Conservation (phyloP, 2,329 filamentous ascomycete genomes). For the Eutypa lata region DNA sequence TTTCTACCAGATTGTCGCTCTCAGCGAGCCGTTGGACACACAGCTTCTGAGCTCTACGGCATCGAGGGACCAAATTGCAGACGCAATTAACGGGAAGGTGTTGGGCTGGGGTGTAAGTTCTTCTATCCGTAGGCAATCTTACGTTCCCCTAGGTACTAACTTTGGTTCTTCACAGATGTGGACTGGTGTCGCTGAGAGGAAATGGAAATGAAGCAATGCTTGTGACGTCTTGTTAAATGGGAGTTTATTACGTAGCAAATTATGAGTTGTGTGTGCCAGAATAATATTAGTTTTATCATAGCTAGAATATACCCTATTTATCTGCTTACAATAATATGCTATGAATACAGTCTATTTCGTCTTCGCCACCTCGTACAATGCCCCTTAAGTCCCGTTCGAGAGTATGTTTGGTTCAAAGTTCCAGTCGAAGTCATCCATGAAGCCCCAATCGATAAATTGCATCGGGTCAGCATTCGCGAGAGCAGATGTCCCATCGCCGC, state of each 20-base stretch:
- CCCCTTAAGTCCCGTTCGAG: neutral
- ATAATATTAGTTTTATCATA: no score
- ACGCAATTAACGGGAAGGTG: constrained; percentile 44
- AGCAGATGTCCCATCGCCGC: constrained; percentile 9
- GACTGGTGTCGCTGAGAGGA: constrained; percentile 19
- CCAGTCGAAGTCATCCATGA: constrained; percentile 33
- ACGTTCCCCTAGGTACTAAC: neutral
- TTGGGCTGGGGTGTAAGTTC: constrained; percentile 40
- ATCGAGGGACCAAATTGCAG: constrained; percentile 39
- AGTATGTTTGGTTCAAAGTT: constrained; percentile 20
- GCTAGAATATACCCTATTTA: no score
- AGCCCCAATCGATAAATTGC: constrained; percentile 29
- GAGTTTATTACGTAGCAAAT: no score
- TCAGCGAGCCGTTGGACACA: constrained; percentile 40
- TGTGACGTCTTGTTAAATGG: neutral
- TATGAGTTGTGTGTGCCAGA: no score
- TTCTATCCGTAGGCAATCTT: neutral
- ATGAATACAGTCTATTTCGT: no score
- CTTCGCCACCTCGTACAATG: no score
- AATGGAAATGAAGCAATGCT: constrained; percentile 9
- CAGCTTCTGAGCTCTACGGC: constrained; percentile 33
- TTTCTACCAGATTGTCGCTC: constrained; percentile 47
- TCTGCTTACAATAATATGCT: no score
- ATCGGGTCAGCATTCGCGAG: constrained; percentile 11
- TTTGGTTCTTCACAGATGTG: constrained; percentile 12